These are phyloP conservation scores for Golubevia sp. DNA, from an alignment of 1,284 basidiomycete genomes.

Conservation along the genomic window DNA sequence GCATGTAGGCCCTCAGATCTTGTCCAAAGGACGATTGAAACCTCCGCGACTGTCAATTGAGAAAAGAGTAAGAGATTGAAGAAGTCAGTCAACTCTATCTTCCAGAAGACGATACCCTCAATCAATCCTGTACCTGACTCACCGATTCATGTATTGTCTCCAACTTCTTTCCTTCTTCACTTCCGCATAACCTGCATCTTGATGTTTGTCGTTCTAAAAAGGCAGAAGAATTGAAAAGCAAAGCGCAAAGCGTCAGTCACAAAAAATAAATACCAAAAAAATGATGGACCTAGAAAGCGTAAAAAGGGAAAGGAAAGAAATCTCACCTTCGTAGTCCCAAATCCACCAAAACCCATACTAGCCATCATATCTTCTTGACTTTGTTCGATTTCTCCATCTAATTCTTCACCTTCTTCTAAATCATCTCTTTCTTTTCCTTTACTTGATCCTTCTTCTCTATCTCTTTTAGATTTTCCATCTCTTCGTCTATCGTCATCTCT, in stretches of 20 bases:
- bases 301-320: not conserved
- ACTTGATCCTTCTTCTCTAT: slow-evolving; percentile 59
- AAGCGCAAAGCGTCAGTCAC: not conserved
- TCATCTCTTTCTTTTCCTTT: slow-evolving; percentile 55
- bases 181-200: slow-evolving; percentile 68
- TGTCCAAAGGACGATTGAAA: slow-evolving; percentile 37
- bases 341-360: slow-evolving; percentile 86
- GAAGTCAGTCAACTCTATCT: not conserved
- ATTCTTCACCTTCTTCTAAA: slow-evolving; percentile 37
- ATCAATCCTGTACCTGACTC: too few relatives aligned
- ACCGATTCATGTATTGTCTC: slow-evolving; percentile 95
- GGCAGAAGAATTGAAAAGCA: not conserved
- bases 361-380: slow-evolving; percentile 77
- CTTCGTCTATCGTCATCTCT: slow-evolving; percentile 25
- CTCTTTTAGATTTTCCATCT: slow-evolving; percentile 10
- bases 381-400: slow-evolving; percentile 73
- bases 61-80: not conserved
- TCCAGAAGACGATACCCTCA: slow-evolving; percentile 1
- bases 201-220: slow-evolving; percentile 68
- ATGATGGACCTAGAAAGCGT: not conserved
- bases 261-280: not conserved
- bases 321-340: slow-evolving; percentile 84
- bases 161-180: slow-evolving; percentile 90
- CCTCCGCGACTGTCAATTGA: slow-evolving; percentile 24
- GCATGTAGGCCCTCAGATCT: too few relatives aligned